Conservation (phyloP, 2,329 filamentous ascomycete species). For the Neopestalotiopsis sp. region DNA sequence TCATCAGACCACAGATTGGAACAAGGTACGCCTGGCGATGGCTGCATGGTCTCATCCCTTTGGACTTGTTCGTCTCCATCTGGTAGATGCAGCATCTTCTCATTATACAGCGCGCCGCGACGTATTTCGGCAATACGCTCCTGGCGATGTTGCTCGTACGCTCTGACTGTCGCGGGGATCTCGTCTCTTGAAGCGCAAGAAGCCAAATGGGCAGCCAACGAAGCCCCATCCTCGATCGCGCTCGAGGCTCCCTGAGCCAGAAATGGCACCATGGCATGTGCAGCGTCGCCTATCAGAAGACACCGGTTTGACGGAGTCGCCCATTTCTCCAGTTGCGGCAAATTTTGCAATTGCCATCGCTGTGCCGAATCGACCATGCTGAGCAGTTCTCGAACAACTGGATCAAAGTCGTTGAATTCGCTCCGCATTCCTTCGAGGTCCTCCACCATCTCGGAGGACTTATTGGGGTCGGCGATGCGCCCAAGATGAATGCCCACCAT, state of each 20-base stretch:
- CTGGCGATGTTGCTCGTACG: not conserved
- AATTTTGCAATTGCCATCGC: conserved; percentile 3
- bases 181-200: not conserved
- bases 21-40: not conserved
- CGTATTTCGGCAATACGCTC: not conserved
- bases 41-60: not conserved
- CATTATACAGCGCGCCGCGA: not conserved
- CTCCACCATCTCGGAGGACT: conserved; percentile 8
- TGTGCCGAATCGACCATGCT: conserved; percentile 6
- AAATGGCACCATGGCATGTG: conserved; percentile 1
- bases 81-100: not conserved
- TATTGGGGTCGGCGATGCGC: not conserved
- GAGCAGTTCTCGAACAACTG: not conserved
- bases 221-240: conserved; percentile 1
- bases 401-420: conserved; percentile 4
- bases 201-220: not conserved
- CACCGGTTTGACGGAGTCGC: not conserved
- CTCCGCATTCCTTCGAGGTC: conserved; percentile 5
- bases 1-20: conserved; percentile 3
- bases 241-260: conserved; percentile 3
- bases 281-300: not conserved
- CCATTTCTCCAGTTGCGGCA: conserved; percentile 4
- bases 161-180: not conserved
- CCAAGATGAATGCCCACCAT: conserved; percentile 6
- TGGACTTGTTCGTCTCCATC: not conserved